Conservation (phyloP, 2,329 filamentous ascomycete genomes). For the Fusarium floridanum region DNA sequence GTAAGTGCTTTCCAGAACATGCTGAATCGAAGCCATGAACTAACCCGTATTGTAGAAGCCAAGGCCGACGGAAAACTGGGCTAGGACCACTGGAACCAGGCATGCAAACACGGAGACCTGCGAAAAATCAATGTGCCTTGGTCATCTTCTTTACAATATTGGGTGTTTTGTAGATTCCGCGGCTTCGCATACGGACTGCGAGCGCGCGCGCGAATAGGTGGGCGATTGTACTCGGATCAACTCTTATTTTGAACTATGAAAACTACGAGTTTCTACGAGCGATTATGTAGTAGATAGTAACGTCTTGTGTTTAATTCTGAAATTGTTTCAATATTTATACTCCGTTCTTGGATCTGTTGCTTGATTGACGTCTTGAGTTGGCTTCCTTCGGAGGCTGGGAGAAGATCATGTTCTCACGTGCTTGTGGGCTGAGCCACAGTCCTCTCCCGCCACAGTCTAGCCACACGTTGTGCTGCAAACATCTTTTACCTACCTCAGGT, state of each 20-base stretch:
- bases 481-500: neutral
- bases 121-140: slow-evolving; percentile 8
- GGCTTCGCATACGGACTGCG: slow-evolving; percentile 16
- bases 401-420: neutral
- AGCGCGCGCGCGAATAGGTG: slow-evolving; percentile 5
- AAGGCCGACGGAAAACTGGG: slow-evolving; percentile 79
- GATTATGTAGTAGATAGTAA: slow-evolving; percentile 33
- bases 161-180: slow-evolving; percentile 11
- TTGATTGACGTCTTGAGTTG: neutral
- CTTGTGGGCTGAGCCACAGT: neutral
- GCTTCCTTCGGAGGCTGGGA: no score
- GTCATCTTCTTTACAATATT: slow-evolving; percentile 11
- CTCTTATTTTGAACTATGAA: slow-evolving; percentile 27
- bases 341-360: neutral
- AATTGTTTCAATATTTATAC: neutral
- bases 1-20: slow-evolving; percentile 54
- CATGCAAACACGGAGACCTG: slow-evolving; percentile 23
- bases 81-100: slow-evolving; percentile 48
- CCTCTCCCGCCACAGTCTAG: slow-evolving; percentile 1
- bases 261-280: slow-evolving; percentile 19
- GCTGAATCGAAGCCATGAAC: slow-evolving; percentile 2
- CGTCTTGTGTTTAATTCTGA: slow-evolving; percentile 16
- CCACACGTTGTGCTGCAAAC: neutral
- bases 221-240: slow-evolving; percentile 14
- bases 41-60: slow-evolving; percentile 66